Conservation (phyloP, 768 basidiomycete genomes). For the Calocybe gangraenosa region DNA sequence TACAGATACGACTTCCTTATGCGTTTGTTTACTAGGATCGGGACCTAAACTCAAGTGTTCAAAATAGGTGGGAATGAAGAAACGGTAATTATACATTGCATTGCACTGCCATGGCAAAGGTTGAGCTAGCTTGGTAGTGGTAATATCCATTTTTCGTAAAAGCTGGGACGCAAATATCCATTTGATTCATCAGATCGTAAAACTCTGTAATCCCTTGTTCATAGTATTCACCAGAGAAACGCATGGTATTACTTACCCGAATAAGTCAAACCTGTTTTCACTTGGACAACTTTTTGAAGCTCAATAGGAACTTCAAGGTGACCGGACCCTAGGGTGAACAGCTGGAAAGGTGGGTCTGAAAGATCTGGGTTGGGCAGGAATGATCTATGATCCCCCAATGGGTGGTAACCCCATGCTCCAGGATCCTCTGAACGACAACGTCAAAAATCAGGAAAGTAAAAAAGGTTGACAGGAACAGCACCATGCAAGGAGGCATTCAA, state of each 20-base stretch:
- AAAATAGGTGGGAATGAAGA: background rate
- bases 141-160: constrained; percentile 32
- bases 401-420: constrained; percentile 31
- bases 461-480: constrained; percentile 6
- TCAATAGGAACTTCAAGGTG: constrained; percentile 28
- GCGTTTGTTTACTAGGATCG: constrained; percentile 37
- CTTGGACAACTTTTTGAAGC: constrained; percentile 32
- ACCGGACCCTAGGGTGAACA: constrained; percentile 30
- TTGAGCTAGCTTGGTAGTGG: constrained; percentile 35
- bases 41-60: constrained; percentile 20
- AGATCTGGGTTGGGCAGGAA: constrained; percentile 21
- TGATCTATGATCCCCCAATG: constrained; percentile 19
- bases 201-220: constrained; percentile 19
- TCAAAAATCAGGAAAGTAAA: background rate
- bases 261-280: constrained; percentile 31
- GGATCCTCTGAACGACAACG: constrained; percentile 25
- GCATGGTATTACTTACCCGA: constrained; percentile 10
- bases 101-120: constrained; percentile 34
- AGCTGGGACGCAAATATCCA: constrained; percentile 39
- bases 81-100: constrained; percentile 26
- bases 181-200: constrained; percentile 30
- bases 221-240: background rate
- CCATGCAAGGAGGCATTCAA: constrained; percentile 27
- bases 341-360: constrained; percentile 26
- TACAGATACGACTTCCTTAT: constrained; percentile 34